Evolutionary conservation across 1,284 basidiomycete genomes (phyloP).

Genomic region (Puccinia hordei): DNA sequence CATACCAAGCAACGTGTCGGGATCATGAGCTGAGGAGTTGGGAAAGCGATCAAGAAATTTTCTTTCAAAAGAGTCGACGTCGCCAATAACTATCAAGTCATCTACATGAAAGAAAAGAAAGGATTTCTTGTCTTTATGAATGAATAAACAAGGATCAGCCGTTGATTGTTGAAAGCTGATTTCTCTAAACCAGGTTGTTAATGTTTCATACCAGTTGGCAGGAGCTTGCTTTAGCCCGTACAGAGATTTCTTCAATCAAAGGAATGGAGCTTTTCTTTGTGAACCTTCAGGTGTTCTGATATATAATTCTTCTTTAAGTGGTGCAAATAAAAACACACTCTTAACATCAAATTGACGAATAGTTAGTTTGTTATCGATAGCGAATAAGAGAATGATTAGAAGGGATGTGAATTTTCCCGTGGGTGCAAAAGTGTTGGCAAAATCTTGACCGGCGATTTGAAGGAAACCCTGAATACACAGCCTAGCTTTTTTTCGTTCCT

Average conservation of each 20-base stretch:
- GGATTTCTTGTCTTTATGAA: neutral
- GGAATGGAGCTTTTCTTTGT: neutral
- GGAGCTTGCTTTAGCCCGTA: conserved; percentile 12
- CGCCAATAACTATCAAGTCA: neutral
- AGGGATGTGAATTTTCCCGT: neutral
- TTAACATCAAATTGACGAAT: conserved; percentile 15
- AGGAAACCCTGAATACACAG: conserved; percentile 4
- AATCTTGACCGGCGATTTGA: neutral
- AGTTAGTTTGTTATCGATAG: neutral
- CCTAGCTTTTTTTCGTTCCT: neutral
- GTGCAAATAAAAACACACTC: conserved; percentile 11
- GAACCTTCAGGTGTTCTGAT: conserved; percentile 12
- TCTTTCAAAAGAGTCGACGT: neutral
- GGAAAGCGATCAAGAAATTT: neutral
- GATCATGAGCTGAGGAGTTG: neutral
- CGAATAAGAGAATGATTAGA: neutral
- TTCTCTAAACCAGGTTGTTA: neutral
- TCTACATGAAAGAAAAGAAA: conserved; percentile 14
- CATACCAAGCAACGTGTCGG: neutral
- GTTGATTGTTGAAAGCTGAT: neutral
- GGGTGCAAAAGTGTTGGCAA: neutral
- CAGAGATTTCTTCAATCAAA: neutral
- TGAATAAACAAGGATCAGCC: neutral
- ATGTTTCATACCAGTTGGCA: neutral
- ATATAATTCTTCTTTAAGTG: neutral